These are phyloP conservation scores for Verticillium dahliae DNA, from an alignment of 2,329 filamentous ascomycete species.

Conservation along the genomic window DNA sequence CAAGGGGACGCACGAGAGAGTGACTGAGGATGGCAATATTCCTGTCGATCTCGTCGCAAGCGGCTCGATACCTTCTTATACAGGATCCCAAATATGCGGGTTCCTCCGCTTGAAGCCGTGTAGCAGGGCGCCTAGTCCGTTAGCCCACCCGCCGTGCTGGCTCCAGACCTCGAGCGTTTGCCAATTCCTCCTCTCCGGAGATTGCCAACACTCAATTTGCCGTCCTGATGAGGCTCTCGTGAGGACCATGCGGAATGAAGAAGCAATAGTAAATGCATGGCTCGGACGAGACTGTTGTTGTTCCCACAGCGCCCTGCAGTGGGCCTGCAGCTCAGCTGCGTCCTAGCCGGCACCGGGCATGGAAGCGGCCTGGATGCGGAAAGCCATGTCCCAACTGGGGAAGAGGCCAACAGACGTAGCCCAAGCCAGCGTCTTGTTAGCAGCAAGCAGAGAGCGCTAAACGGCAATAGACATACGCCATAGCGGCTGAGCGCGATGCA, in stretches of 20 bases:
- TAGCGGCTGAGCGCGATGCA: background rate
- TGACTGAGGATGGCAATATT: background rate
- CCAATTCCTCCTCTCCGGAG: background rate
- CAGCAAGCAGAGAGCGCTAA: background rate
- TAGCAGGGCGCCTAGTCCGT: background rate
- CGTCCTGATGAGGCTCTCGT: background rate
- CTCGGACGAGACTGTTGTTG: background rate
- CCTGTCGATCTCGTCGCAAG: background rate
- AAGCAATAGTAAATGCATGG: background rate
- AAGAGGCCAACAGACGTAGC: background rate
- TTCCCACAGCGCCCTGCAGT: background rate
- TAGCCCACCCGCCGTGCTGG: background rate
- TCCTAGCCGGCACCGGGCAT: background rate
- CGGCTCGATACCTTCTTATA: background rate
- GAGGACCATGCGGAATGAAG: background rate
- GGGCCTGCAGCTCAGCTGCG: background rate
- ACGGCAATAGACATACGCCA: background rate
- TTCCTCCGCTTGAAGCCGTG: background rate
- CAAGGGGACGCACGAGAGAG: background rate
- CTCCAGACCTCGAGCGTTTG: background rate
- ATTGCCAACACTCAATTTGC: background rate
- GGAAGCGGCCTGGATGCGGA: background rate
- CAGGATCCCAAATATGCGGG: background rate
- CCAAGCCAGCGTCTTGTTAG: background rate
- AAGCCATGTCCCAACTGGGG: background rate